A percentile compares a stretch with the other conserved stretches of the same genome.
Conservation (phyloP, 345 rosid species). For the Hibiscus tridactylites region DNA sequence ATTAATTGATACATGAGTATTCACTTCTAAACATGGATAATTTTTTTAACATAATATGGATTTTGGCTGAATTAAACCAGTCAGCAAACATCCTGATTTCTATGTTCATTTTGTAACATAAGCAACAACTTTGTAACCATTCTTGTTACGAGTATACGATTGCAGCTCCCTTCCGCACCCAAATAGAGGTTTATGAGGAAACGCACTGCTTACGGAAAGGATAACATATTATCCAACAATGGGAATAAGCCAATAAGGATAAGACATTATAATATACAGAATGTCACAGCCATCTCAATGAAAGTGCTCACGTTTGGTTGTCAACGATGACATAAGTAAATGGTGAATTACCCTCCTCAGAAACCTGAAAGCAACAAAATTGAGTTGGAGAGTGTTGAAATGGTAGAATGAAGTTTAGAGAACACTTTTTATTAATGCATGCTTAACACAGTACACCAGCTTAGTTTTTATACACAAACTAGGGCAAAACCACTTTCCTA, state of each 20-base stretch:
- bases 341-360: conserved; percentile 68
- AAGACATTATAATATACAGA: neutral
- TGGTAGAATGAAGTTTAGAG: too few species aligned
- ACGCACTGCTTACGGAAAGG: neutral
- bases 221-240: neutral
- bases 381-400: neutral
- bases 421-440: too few species aligned
- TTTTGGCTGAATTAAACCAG: neutral
- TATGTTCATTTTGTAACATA: neutral
- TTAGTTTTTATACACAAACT: too few species aligned
- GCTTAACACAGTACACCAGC: too few species aligned
- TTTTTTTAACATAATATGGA: neutral
- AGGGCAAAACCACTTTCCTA: too few species aligned
- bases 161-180: neutral
- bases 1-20: neutral
- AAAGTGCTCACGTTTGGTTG: conserved; percentile 55
- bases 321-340: conserved; percentile 84
- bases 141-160: neutral
- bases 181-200: neutral
- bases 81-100: neutral
- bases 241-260: neutral
- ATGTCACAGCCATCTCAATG: neutral
- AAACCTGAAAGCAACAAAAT: conserved; percentile 39
- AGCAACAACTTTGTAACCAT: neutral
- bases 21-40: neutral